These are phyloP conservation scores for Phenoliferia sp. DNA, from an alignment of 1,284 basidiomycete genomes.

Conservation along the genomic window DNA sequence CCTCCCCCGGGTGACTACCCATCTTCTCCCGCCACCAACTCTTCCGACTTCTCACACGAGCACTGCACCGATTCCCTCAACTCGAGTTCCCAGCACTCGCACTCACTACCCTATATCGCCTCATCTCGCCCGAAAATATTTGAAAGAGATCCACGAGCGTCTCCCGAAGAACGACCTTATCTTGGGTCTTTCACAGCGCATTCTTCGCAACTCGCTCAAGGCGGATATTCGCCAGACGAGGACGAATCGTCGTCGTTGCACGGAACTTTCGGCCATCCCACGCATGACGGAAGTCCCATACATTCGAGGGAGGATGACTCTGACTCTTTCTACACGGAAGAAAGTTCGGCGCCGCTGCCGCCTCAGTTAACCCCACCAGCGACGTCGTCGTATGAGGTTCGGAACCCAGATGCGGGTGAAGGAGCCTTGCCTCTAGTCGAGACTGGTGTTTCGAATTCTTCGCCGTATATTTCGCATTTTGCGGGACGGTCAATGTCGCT, in stretches of 20 bases:
- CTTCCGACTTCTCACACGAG: background rate
- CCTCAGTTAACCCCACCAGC: background rate
- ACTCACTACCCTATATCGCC: background rate
- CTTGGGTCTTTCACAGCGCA: background rate
- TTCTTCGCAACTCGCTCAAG: background rate
- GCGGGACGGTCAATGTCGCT: constrained; percentile 1
- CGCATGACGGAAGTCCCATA: background rate
- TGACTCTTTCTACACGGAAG: background rate
- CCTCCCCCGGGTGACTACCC: background rate
- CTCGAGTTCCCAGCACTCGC: background rate
- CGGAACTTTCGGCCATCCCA: too few relatives aligned
- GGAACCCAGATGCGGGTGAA: background rate
- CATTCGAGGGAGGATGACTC: background rate
- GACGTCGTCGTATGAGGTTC: background rate
- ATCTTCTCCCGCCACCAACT: background rate
- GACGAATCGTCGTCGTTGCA: background rate
- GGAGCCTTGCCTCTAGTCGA: background rate
- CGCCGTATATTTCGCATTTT: background rate
- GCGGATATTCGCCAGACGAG: background rate
- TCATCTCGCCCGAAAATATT: too few relatives aligned
- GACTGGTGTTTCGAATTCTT: background rate
- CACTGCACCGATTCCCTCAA: background rate
- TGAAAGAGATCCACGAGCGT: background rate
- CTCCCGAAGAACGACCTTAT: background rate
- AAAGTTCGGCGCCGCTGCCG: background rate